phyloP scores from a whole-genome alignment of 208 protist genomes.

The Tetramitus jugosus region DNA sequence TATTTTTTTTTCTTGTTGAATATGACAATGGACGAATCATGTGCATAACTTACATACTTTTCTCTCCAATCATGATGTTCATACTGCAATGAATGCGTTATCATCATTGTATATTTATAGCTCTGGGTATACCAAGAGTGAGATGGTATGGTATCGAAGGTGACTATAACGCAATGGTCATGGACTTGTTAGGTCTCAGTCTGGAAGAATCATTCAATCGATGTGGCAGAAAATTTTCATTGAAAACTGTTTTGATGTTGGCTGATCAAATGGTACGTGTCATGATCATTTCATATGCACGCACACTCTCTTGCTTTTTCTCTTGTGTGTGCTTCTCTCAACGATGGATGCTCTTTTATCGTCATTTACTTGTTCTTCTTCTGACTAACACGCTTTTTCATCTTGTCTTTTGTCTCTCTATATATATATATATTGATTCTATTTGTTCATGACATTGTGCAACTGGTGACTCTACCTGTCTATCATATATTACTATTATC shows the following conservation, averaged over 20 bases:
- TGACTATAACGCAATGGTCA: conserved; percentile 61
- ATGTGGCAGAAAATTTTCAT: conserved; percentile 76
- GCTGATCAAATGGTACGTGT: conserved; percentile 87
- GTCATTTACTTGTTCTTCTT: too few relatives aligned
- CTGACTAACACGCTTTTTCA: not conserved
- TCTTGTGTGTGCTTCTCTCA: too few relatives aligned
- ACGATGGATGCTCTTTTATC: too few relatives aligned
- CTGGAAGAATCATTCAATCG: conserved; percentile 79
- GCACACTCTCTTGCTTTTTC: too few relatives aligned
- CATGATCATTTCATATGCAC: too few relatives aligned
- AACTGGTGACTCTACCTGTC: too few relatives aligned
- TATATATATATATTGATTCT: too few relatives aligned
- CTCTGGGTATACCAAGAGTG: conserved; percentile 69
- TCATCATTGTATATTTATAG: conserved; percentile 23
- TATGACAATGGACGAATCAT: conserved; percentile 1
- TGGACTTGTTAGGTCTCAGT: conserved; percentile 73
- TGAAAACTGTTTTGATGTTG: conserved; percentile 97
- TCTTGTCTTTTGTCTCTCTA: not conserved
- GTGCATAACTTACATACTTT: not conserved
- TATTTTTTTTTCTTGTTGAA: not conserved
- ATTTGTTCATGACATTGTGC: too few relatives aligned
- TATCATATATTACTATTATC: not conserved
- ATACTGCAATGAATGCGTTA: not conserved
- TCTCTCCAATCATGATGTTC: not conserved
- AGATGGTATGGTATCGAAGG: conserved; percentile 44